Base-by-base conservation (phyloP, 2,329 filamentous ascomycete species). In the Colletotrichum trifolii region DNA sequence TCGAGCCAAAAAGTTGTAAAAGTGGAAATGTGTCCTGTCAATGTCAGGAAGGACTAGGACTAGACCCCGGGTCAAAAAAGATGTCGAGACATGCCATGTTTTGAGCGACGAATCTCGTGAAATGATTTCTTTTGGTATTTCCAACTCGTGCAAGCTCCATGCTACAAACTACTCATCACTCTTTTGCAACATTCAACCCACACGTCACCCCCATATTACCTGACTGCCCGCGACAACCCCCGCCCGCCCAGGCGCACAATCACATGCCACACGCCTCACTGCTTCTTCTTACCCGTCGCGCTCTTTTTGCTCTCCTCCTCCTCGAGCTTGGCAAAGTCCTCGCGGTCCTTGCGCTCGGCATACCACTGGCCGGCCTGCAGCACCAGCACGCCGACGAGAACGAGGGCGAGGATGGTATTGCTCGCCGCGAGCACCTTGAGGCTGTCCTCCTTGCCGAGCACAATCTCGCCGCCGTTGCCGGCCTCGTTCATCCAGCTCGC, bases 351-450 rank as follows among this genome's bases (percentile, higher is more conserved):
- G 75, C 92, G 87, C 85, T 98, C 94, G 34, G 96, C 96, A 81
- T 99, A 99, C 96, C 95, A 98, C 85, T 98, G 93, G 10, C 96
- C 96, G 17, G 93, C 93, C 87, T 99, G 96, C 74, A 99, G 81
- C 39, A 97, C 92, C 69, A 99, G 77, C 9, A 99, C 92, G 6
- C 96, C 96, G 3, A 98, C 90, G 57, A 99, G 81, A 36, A 99
- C 93, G 48, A 99, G 85, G 40, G 95, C 96, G 62, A 98, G 80
- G 75, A 99, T 99, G 3, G 96, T 98, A 79, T 99, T 97, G 78
- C 93, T 97, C 8, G 96, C 96, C 38, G 94, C 89, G 72, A 98
- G 83, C 13, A 99, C 95, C 82, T 93, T 91, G 72, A 99, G 81
- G 73, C 89, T 95, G 77, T 99, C 96, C 80, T 97, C 94, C 34